Percentiles rank a stretch among this genome's conserved stretches.
Evolutionary conservation across 495 filamentous ascomycete species (phyloP).

Genomic region (Penicillium argentinense): DNA sequence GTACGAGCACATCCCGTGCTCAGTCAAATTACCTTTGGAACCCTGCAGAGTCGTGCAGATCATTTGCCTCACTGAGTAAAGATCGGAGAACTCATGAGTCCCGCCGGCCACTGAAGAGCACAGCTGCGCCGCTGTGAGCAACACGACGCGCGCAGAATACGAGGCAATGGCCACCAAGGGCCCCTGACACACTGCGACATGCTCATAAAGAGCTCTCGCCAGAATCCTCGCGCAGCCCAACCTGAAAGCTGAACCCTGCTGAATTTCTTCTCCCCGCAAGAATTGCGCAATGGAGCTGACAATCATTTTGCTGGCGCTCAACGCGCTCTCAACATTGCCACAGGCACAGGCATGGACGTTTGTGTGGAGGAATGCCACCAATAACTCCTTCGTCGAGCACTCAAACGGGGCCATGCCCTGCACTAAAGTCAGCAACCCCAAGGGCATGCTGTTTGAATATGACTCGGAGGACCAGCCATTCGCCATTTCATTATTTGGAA

Average conservation of each 20-base stretch:
- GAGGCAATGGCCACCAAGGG: constrained; percentile 1
- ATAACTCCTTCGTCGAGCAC: constrained; percentile 9
- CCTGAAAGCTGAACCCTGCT: background rate
- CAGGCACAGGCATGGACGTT: constrained; percentile 5
- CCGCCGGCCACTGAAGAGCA: background rate
- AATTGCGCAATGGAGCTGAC: background rate
- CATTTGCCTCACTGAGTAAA: background rate
- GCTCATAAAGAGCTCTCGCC: background rate
- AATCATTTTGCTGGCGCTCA: background rate
- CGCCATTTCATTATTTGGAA: constrained; percentile 7
- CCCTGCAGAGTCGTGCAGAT: constrained; percentile 6
- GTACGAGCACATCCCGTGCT: too few species aligned
- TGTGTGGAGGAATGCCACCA: constrained; percentile 11
- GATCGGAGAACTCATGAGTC: background rate
- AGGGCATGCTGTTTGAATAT: constrained; percentile 9
- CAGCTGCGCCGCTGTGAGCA: constrained; percentile 1
- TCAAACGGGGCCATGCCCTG: constrained; percentile 1
- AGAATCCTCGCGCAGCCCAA: background rate
- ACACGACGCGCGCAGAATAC: constrained; percentile 3
- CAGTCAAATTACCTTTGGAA: background rate
- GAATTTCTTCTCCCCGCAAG: background rate
- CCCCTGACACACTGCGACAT: constrained; percentile 1
- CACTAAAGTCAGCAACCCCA: constrained; percentile 3
- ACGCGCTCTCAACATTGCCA: background rate
- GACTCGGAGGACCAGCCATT: constrained; percentile 9